Evolutionary conservation across 495 filamentous ascomycete species (phyloP).

Genomic region (Melanomma pulvis-pyrius): DNA sequence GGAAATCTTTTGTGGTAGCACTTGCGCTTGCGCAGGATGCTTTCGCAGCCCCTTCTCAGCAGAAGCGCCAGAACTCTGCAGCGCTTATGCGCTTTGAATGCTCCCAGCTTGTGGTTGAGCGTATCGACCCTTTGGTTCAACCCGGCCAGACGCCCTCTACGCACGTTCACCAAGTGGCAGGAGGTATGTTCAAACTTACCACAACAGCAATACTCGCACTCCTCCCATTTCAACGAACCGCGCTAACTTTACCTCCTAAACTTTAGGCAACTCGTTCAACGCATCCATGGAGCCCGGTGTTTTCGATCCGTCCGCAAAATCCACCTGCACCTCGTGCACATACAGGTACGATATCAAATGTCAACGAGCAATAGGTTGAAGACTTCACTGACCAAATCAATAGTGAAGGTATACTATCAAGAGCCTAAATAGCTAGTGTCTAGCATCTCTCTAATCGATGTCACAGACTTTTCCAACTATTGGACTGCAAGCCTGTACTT

Average conservation of each 20-base stretch:
- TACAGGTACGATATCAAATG: neutral
- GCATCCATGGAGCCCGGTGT: conserved; percentile 24
- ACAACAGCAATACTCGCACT: too few species aligned
- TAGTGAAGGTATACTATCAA: neutral
- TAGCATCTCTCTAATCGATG: neutral
- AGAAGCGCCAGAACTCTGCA: conserved; percentile 2
- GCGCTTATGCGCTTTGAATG: conserved; percentile 21
- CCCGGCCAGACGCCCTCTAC: conserved; percentile 5
- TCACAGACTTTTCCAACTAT: conserved; percentile 29
- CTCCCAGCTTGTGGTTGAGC: conserved; percentile 19
- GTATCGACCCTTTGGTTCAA: conserved; percentile 14
- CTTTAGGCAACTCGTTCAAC: conserved; percentile 25
- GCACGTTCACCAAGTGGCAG: conserved; percentile 4
- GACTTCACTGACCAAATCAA: neutral
- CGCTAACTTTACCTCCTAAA: neutral
- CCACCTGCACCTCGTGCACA: conserved; percentile 33
- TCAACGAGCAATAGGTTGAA: neutral
- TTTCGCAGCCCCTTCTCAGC: neutral
- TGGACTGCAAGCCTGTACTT: conserved; percentile 34
- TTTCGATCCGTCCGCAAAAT: conserved; percentile 8
- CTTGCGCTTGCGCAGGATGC: conserved; percentile 10
- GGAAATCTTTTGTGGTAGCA: conserved; percentile 4
- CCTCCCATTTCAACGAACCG: too few species aligned
- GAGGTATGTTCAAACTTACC: too few species aligned
- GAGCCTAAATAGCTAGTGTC: neutral